These are phyloP conservation scores for Claviceps arundinis DNA, from an alignment of 2,329 filamentous ascomycete genomes.

Conservation along the genomic window DNA sequence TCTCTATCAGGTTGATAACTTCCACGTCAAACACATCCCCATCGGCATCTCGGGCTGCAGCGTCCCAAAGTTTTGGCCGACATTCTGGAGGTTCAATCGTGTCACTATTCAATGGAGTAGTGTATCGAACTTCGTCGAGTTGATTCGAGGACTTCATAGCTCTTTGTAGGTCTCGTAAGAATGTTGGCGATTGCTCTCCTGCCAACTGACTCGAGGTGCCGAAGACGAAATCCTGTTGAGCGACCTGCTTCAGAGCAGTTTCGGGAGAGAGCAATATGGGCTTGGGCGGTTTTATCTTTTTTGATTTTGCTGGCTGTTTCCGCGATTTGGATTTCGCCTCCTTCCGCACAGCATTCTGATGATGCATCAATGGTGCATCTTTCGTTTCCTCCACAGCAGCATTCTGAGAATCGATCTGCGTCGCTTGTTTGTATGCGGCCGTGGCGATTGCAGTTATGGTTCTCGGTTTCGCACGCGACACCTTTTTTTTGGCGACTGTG, in stretches of 20 bases:
- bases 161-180: conserved; percentile 47
- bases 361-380: conserved; percentile 1
- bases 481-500: conserved; percentile 34
- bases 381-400: not conserved
- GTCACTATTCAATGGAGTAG: conserved; percentile 26
- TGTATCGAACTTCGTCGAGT: conserved; percentile 25
- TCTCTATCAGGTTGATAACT: conserved; percentile 42
- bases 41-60: conserved; percentile 51
- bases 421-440: conserved; percentile 42
- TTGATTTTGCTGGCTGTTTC: conserved; percentile 18
- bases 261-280: conserved; percentile 52
- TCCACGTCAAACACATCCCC: conserved; percentile 52
- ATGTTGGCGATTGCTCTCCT: conserved; percentile 55
- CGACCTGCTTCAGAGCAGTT: conserved; percentile 51
- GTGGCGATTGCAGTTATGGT: conserved; percentile 72
- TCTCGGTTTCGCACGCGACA: conserved; percentile 53
- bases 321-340: conserved; percentile 21
- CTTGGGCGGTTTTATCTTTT: conserved; percentile 23
- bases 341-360: conserved; percentile 10
- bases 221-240: conserved; percentile 66
- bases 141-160: conserved; percentile 47
- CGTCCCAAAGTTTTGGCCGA: conserved; percentile 49
- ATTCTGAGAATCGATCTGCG: conserved; percentile 18
- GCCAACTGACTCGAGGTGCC: conserved; percentile 77
- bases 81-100: conserved; percentile 18